Evolutionary conservation across 78 protist genomes (phyloP).

Genomic region (Dictyostelium capitatum): DNA sequence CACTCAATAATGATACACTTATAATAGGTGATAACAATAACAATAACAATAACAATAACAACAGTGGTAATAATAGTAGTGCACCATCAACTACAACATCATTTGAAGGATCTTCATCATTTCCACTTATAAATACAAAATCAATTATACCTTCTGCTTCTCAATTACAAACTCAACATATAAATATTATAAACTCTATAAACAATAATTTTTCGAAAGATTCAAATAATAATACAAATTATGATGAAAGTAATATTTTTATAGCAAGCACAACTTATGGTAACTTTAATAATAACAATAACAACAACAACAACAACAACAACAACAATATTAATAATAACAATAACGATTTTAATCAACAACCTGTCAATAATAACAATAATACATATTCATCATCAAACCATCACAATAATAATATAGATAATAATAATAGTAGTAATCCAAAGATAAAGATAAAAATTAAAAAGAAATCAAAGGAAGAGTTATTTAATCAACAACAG

Average conservation of each 20-base stretch:
- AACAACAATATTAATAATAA: neutral
- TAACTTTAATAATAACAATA: neutral
- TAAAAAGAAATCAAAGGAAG: neutral
- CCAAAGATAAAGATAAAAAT: neutral
- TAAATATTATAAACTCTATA: constrained; percentile 5
- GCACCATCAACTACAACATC: too few species aligned
- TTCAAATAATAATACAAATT: neutral
- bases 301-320: neutral
- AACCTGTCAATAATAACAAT: neutral
- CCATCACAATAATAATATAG: neutral
- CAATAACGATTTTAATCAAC: neutral
- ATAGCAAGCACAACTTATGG: neutral
- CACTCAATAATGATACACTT: too few species aligned
- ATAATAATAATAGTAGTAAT: neutral
- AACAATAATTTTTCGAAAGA: constrained; percentile 5
- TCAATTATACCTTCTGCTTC: constrained; percentile 3
- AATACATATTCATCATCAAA: neutral
- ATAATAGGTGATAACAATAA: too few species aligned
- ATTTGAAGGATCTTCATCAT: neutral
- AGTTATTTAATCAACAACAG: neutral
- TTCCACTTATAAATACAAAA: constrained; percentile 1
- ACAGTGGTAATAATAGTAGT: too few species aligned
- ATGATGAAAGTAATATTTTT: neutral
- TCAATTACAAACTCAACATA: constrained; percentile 1
- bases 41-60: too few species aligned